phyloP scores from a whole-genome alignment of 768 basidiomycete genomes.

The Exidia glandulosa region DNA sequence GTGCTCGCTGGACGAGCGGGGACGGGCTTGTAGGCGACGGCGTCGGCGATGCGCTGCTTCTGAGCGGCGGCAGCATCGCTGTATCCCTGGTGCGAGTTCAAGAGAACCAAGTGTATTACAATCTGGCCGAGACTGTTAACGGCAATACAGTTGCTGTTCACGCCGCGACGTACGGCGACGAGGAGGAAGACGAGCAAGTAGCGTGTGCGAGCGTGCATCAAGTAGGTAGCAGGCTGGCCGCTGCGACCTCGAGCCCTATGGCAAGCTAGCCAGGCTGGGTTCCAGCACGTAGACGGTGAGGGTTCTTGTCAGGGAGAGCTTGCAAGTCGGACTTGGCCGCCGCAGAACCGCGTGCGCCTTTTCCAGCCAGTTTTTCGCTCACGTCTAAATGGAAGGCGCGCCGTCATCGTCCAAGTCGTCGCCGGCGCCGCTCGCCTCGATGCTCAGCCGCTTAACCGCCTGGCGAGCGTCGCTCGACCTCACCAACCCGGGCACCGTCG shows the following conservation, averaged over 20 bases:
- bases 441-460: constrained; percentile 61
- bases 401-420: background rate
- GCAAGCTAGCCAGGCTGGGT: background rate
- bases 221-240: background rate
- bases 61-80: background rate
- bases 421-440: constrained; percentile 46
- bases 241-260: no score
- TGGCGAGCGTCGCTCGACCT: constrained; percentile 78
- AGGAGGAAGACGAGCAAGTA: background rate
- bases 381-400: background rate
- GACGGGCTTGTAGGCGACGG: background rate
- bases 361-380: background rate
- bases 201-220: background rate
- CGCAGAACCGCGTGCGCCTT: background rate
- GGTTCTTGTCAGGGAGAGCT: background rate
- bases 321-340: background rate
- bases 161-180: background rate
- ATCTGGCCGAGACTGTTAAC: background rate
- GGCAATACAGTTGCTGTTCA: background rate
- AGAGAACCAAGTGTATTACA: background rate
- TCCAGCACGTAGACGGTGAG: background rate
- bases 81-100: background rate
- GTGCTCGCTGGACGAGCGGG: background rate
- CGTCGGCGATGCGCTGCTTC: background rate
- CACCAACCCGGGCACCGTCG: constrained; percentile 84